Evolutionary conservation across 345 rosid genomes (phyloP).

Genomic region (Cardamine resedifolia): DNA sequence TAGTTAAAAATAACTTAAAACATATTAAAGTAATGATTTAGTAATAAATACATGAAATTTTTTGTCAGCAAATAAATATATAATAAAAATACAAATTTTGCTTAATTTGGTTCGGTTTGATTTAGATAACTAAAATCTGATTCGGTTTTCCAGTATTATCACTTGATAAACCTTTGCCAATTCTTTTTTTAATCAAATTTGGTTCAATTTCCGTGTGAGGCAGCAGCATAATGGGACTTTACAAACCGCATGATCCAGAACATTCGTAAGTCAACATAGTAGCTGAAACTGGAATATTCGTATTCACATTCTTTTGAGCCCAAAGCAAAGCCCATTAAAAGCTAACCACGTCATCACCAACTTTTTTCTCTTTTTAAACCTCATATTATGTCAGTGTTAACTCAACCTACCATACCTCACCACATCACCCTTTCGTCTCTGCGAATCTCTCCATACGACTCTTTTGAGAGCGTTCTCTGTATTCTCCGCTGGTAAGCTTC

Average conservation of each 20-base stretch:
- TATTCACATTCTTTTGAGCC: too few relatives aligned
- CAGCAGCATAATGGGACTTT: neutral
- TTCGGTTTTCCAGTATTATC: neutral
- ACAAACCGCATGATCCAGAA: neutral
- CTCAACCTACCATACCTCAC: slow-evolving; percentile 18
- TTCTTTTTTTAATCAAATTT: neutral
- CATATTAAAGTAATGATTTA: neutral
- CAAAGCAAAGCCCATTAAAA: slow-evolving; percentile 31
- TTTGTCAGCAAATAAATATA: too few relatives aligned
- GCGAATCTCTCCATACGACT: slow-evolving; percentile 27
- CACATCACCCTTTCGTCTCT: slow-evolving; percentile 30
- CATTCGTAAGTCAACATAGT: slow-evolving; percentile 9
- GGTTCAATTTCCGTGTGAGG: neutral
- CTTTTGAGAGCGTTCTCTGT: slow-evolving; percentile 22
- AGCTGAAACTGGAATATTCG: too few relatives aligned
- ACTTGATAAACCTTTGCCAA: neutral
- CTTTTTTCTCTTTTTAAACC: slow-evolving; percentile 12
- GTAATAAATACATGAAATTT: too few relatives aligned
- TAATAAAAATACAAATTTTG: neutral
- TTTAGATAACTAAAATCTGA: neutral
- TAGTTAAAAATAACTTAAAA: neutral
- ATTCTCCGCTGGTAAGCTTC: slow-evolving; percentile 35
- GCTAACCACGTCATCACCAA: slow-evolving; percentile 14
- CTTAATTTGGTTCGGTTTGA: neutral
- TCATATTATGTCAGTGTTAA: slow-evolving; percentile 1